Evolutionary conservation across 2,329 filamentous ascomycete genomes (phyloP), one percentile per base, ranked within the genome.

Genomic region (Didymella sp.): DNA sequence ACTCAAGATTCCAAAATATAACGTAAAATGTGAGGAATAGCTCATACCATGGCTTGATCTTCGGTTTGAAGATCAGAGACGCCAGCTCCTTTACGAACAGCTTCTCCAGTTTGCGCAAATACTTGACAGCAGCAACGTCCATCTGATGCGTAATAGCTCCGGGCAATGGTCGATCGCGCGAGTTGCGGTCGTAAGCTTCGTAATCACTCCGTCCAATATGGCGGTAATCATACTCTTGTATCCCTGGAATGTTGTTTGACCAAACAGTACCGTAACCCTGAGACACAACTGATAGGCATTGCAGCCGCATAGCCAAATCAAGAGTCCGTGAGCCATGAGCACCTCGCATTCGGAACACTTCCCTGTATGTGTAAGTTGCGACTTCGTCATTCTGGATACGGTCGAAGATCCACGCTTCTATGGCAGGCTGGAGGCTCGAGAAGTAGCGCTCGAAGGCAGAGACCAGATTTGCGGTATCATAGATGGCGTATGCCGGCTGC

Each of bases 21-120:
- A 76, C 68, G 51, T 73, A 75, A 13, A 75, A 70, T 6, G 72
- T 64, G 41, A 76, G 41, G 45, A 73, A 74, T 12, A 76, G 53
- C 41, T 75, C 73, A 38, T 75, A 76, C 73, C 73, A 76, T 2
- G 73, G 73, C 41, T 75, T 76, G 57, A 73, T 71, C 27, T 65
- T 69, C 3, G 68, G 61, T 27, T 68, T 68, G 61, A 74, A 74
- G 21, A 76, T 72, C n/a, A 62, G 53, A 13, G 62, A 52, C 8
- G 62, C 60, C 11, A 76, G 56, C 43, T 70, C 61, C 48, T 75
- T 75, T 9, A 70, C 59, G 42, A 68, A 72, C 1, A 64, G 35
- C 35, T 68, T 69, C 28, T 76, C 71, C 22, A 73, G 27, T 22
- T 71, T 69, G 38, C 69, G 64, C 7, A 73, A 56, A 28, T 68